phyloP scores from a whole-genome alignment of 2,329 filamentous ascomycete species.

The Calonectria multiphialidica region DNA sequence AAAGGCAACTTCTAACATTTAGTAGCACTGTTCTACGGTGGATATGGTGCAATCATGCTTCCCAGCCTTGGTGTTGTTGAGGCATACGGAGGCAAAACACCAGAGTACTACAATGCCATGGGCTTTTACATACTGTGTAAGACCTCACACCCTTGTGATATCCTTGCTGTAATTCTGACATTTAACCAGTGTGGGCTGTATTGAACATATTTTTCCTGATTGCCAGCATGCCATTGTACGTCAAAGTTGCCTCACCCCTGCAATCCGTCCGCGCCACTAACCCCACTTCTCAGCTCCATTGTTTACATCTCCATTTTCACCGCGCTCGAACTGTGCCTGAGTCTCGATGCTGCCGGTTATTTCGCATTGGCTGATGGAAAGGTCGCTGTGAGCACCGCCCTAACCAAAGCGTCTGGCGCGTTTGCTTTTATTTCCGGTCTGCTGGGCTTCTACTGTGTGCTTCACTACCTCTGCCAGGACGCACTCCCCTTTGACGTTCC shows the following conservation, averaged over 20 bases:
- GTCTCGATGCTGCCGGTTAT: slow-evolving; percentile 37
- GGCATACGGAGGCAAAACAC: slow-evolving; percentile 40
- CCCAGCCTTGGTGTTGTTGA: slow-evolving; percentile 40
- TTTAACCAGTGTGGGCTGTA: slow-evolving; percentile 41
- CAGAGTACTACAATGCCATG: slow-evolving; percentile 44
- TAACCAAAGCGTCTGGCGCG: slow-evolving; percentile 37
- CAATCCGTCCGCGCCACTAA: slow-evolving; percentile 8
- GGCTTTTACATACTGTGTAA: slow-evolving; percentile 44
- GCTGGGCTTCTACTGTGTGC: slow-evolving; percentile 41
- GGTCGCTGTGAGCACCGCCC: neutral
- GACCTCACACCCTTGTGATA: neutral
- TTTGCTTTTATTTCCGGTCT: slow-evolving; percentile 43
- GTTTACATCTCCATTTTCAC: slow-evolving; percentile 43
- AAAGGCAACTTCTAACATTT: neutral
- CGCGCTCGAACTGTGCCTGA: slow-evolving; percentile 41
- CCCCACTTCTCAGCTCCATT: slow-evolving; percentile 31
- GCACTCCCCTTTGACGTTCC: slow-evolving; percentile 39
- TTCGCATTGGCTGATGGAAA: slow-evolving; percentile 45
- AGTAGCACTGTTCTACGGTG: slow-evolving; percentile 44
- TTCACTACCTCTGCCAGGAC: slow-evolving; percentile 42
- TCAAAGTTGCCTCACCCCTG: neutral
- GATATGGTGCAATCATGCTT: slow-evolving; percentile 42
- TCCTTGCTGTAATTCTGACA: neutral
- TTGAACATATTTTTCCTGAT: slow-evolving; percentile 44
- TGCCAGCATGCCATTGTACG: slow-evolving; percentile 38